Evolutionary conservation across 2,329 filamentous ascomycete species (phyloP), one percentile per base, ranked within the genome.

Genomic region (Knoxdaviesia capensis): DNA sequence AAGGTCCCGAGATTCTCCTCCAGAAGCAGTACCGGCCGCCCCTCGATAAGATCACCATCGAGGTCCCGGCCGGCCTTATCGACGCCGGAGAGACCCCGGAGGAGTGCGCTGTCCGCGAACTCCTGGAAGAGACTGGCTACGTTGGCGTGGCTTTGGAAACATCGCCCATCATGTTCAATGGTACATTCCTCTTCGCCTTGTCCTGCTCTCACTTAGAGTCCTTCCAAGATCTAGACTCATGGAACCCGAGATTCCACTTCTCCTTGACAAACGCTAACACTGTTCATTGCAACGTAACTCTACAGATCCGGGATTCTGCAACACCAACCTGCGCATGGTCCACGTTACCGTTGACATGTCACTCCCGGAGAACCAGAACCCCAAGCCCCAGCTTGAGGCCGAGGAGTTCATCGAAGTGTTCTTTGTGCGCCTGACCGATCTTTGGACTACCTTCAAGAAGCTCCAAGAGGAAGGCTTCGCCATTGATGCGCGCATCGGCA

Each of bases 381-480:
- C 73, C 1, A 66, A 75, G 55, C 76, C 81, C 0, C 62, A 80
- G 53, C 64, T 87, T 6, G 81, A 88, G 54, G 81, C 86, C 30
- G 78, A 75, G 47, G 82, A 88, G 59, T 87, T 86, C 53, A 87
- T 88, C 52, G 80, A 87, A 55, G 77, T 77, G 33, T 87, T 88
- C 51, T 72, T 70, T 6, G 66, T 84, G 6, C 77, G 75, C 5
- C 53, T 88, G 37, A 61, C 58, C 20, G 62, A 68, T 9, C 56
- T 88, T 35, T 85, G 78, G 62, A 66, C 66, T 0, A 74, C 80
- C 53, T 77, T 77, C 53, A 73, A 74, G 54, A 68, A 57, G 48
- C 62, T 86, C 1, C 80, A 86, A 53, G 60, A 61, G 2, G 63
- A 84, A 48, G 83, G 83, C 0, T 86, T 72, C 56, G 82, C 79